Evolutionary conservation across 75 land plant species (phyloP).

Genomic region (Cupressus sempervirens): DNA sequence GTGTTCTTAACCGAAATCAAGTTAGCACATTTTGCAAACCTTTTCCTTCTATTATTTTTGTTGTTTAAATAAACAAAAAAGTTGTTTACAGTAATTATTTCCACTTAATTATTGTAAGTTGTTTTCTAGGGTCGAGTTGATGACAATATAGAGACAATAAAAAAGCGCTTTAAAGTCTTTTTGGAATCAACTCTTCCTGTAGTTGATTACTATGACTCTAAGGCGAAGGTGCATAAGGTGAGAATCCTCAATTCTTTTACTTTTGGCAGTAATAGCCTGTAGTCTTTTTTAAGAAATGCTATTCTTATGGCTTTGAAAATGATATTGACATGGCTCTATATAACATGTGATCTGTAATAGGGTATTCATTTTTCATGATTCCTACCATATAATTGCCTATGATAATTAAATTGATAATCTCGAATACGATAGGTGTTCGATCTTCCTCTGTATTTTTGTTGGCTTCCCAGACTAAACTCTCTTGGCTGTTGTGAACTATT

Average conservation of each 20-base stretch:
- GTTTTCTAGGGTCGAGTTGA: conserved; percentile 72
- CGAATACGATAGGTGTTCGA: neutral
- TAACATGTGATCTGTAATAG: neutral
- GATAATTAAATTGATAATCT: neutral
- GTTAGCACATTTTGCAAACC: conserved; percentile 18
- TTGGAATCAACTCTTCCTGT: conserved; percentile 83
- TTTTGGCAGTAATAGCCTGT: neutral
- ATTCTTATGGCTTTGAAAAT: neutral
- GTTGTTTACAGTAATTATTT: neutral
- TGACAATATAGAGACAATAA: conserved; percentile 88
- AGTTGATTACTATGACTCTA: conserved; percentile 58
- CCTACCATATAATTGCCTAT: neutral
- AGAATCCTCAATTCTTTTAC: neutral
- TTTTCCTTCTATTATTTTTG: neutral
- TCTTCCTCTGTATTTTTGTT: neutral
- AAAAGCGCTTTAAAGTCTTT: conserved; percentile 85
- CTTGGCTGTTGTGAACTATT: neutral
- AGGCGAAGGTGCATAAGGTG: conserved; percentile 77
- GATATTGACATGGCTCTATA: neutral
- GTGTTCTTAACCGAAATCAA: conserved; percentile 70
- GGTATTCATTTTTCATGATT: neutral
- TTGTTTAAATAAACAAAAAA: neutral
- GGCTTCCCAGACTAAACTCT: neutral
- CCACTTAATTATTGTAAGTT: neutral
- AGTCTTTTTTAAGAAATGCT: neutral